A percentile compares a stretch with the other conserved stretches of the same genome.
phyloP scores from a whole-genome alignment of 805 yeast species.

The Trichomonascus vanleenenianus region DNA sequence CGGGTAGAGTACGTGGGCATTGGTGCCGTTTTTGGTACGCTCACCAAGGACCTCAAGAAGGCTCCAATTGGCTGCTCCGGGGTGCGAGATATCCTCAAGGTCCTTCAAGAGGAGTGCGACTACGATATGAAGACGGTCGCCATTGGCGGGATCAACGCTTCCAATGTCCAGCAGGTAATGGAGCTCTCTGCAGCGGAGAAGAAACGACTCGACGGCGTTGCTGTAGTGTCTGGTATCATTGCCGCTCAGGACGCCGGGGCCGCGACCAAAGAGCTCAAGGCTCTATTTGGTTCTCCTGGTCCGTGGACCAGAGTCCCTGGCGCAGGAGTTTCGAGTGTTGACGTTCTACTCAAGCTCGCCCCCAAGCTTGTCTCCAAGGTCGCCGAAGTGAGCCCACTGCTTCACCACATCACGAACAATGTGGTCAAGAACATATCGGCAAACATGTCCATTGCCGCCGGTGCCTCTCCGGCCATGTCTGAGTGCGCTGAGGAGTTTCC shows the following conservation, averaged over 20 bases:
- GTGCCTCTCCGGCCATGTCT: conserved; percentile 87
- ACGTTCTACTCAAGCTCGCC: conserved; percentile 12
- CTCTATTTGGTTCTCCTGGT: conserved; percentile 5
- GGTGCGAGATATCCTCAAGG: conserved; percentile 43
- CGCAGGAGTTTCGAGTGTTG: conserved; percentile 1
- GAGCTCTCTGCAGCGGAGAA: conserved; percentile 40
- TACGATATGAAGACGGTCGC: conserved; percentile 52
- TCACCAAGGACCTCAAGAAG: conserved; percentile 55
- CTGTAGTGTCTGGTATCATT: conserved; percentile 83
- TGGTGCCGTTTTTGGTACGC: conserved; percentile 70
- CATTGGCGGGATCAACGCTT: conserved; percentile 69
- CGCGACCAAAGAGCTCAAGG: conserved; percentile 39
- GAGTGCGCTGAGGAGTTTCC: conserved; percentile 59
- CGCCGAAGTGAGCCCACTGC: conserved; percentile 42
- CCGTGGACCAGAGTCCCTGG: conserved; percentile 1
- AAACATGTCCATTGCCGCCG: conserved; percentile 73
- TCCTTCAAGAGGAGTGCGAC: conserved; percentile 33
- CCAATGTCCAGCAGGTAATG: conserved; percentile 53
- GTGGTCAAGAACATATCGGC: conserved; percentile 90
- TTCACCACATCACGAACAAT: conserved; percentile 80
- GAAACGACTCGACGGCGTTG: conserved; percentile 63
- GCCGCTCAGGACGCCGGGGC: conserved; percentile 46
- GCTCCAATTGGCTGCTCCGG: conserved; percentile 67
- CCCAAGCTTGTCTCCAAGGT: conserved; percentile 25
- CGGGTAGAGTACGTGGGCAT: conserved; percentile 76